phyloP scores from a whole-genome alignment of 2,329 filamentous ascomycete species.

The Rhynchosporium graminicola region DNA sequence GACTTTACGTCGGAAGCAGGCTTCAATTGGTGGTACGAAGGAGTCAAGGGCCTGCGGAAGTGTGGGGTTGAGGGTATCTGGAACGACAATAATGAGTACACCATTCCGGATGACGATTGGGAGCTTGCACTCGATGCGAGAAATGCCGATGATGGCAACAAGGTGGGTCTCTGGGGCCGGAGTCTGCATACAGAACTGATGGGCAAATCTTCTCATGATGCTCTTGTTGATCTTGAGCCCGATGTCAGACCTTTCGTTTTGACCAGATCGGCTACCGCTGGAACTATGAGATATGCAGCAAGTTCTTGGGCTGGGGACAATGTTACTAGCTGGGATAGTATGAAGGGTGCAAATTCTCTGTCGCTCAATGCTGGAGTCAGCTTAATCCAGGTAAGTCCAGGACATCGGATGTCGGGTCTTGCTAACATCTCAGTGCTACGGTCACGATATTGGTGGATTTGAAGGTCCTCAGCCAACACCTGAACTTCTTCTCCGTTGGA shows the following conservation, averaged over 20 bases:
- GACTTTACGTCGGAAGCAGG: conserved; percentile 70
- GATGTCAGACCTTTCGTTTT: conserved; percentile 65
- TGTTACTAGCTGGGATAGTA: conserved; percentile 70
- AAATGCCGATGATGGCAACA: conserved; percentile 43
- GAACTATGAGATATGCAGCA: conserved; percentile 69
- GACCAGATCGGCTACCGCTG: conserved; percentile 69
- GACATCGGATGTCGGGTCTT: not conserved
- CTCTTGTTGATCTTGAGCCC: conserved; percentile 59
- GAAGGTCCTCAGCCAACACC: conserved; percentile 72
- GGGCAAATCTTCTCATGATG: conserved; percentile 70
- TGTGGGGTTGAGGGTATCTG: conserved; percentile 73
- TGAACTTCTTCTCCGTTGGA: conserved; percentile 71
- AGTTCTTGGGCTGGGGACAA: conserved; percentile 77
- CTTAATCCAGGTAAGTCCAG: conserved; percentile 56
- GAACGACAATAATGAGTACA: conserved; percentile 81
- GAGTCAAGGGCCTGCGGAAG: conserved; percentile 60
- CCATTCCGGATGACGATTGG: conserved; percentile 66
- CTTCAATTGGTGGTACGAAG: conserved; percentile 72
- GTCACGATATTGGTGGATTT: conserved; percentile 75
- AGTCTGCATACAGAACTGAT: conserved; percentile 70
- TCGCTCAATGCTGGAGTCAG: conserved; percentile 69
- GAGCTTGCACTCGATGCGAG: conserved; percentile 54
- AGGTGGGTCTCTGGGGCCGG: conserved; percentile 69
- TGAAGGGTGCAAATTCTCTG: conserved; percentile 71
- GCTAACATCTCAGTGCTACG: conserved; percentile 52